A percentile compares a stretch with the other conserved stretches of the same genome.
These are phyloP conservation scores for Sechiopsis laciniata DNA, from an alignment of 306 rosid species.

Conservation along the genomic window DNA sequence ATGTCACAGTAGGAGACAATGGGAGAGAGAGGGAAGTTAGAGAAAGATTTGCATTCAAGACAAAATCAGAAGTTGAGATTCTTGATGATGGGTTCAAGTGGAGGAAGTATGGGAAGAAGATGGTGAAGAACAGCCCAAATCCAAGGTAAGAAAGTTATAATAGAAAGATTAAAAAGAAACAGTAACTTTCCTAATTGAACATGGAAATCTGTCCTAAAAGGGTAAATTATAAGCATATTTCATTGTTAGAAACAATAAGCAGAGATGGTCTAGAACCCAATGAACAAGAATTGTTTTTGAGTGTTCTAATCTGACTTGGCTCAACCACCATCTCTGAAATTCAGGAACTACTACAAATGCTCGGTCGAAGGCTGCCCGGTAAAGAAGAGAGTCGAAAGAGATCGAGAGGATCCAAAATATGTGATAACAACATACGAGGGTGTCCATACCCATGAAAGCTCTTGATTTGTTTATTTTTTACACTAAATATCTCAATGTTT, in stretches of 20 bases:
- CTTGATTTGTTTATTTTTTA: conserved; percentile 22
- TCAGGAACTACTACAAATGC: conserved; percentile 87
- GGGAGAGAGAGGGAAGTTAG: conserved; percentile 30
- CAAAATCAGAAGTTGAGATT: conserved; percentile 65
- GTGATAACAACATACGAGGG: conserved; percentile 94
- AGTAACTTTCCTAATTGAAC: neutral
- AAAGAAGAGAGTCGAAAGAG: conserved; percentile 93
- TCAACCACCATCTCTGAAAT: conserved; percentile 5
- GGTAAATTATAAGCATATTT: too few relatives aligned
- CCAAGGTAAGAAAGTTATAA: conserved; percentile 50
- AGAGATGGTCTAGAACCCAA: neutral
- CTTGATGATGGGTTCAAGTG: conserved; percentile 82
- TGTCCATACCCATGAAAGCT: conserved; percentile 54
- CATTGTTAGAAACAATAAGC: neutral
- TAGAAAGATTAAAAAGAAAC: too few relatives aligned
- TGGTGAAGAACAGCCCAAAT: conserved; percentile 85
- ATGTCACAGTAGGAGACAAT: conserved; percentile 31
- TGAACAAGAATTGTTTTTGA: neutral
- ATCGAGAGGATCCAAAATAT: conserved; percentile 55
- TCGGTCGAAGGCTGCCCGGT: conserved; percentile 76
- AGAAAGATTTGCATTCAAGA: conserved; percentile 65
- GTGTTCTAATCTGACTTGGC: neutral
- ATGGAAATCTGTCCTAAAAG: neutral
- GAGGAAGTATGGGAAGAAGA: conserved; percentile 94
- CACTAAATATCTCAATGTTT: neutral